phyloP scores from a whole-genome alignment of 2,329 filamentous ascomycete species.

The Neofusicoccum umdonicola region DNA sequence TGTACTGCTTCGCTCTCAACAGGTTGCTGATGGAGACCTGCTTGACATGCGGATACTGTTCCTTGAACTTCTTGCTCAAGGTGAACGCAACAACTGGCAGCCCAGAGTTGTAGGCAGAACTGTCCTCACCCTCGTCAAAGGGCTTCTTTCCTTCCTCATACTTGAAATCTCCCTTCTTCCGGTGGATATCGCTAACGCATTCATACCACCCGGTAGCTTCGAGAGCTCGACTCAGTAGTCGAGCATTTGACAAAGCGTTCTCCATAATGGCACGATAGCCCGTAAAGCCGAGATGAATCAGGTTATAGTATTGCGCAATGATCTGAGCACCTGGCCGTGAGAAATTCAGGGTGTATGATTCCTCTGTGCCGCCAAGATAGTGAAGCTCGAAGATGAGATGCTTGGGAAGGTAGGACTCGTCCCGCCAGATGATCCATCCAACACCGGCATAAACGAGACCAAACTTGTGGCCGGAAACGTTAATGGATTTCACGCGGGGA shows the following conservation, averaged over 20 bases:
- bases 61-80: conserved; percentile 60
- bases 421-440: conserved; percentile 70
- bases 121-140: conserved; percentile 51
- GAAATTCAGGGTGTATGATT: conserved; percentile 71
- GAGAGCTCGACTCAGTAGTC: conserved; percentile 61
- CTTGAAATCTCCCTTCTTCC: conserved; percentile 49
- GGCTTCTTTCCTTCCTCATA: conserved; percentile 43
- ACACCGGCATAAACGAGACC: conserved; percentile 65
- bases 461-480: conserved; percentile 62
- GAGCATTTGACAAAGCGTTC: conserved; percentile 63
- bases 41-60: conserved; percentile 61
- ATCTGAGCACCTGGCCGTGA: conserved; percentile 68
- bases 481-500: conserved; percentile 65
- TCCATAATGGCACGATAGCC: conserved; percentile 67
- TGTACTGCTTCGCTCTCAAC: conserved; percentile 65
- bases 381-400: conserved; percentile 69
- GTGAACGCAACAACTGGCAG: conserved; percentile 68
- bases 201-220: conserved; percentile 65
- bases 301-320: conserved; percentile 70
- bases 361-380: conserved; percentile 70
- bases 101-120: conserved; percentile 62
- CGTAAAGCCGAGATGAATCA: conserved; percentile 66
- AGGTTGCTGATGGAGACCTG: conserved; percentile 63
- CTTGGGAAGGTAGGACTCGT: conserved; percentile 63
- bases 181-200: conserved; percentile 62